Evolutionary conservation across 129 eudicot species (phyloP), one percentile per base, ranked within the genome.

Genomic region (Gnaphalium uliginosum): DNA sequence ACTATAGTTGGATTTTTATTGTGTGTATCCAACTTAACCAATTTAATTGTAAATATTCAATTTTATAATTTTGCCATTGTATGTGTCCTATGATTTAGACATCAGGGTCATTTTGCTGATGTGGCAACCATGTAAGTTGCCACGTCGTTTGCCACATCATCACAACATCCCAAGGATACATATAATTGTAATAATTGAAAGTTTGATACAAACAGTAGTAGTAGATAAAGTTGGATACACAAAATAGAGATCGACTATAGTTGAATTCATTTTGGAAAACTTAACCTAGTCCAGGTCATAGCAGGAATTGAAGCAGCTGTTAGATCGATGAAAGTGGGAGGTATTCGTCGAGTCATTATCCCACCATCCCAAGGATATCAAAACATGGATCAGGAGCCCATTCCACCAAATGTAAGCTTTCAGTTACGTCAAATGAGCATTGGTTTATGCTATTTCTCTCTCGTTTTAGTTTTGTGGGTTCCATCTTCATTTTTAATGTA

Each of bases 361-460:
- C 98, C 98, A 6, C 96, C 98, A 59, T 88, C 96, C 4, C 90
- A 90, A 86, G 98, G 98, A 73, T 93, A 93, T 82, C 96, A 93
- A 71, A 90, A 82, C 80, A 88, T 87, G 73, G 83, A 78, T 58
- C 98, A 93, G 78, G 98, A 93, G 82, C 98, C 98, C 22, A 57
- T 90, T 66, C 98, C 98, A 53, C 98, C 98, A 73, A 79, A 93
- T 72, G 98, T 90, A 83, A 33, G 92, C 76, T 73, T 51, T 54
- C 22, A 0, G n/a, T 71, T 57, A 25, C 48, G 22, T 51, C 72
- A 71, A 61, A 64, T 13, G 17, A 29, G 13, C 32, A 29, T 21
- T 75, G 2, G 71, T 48, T 64, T 72, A 35, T 30, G 5, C 18
- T 35, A 11, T 35, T 19, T 37, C 6, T 17, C 27, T 19, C 25